Evolutionary conservation across 202 grass and related monocot genomes (phyloP), one percentile per base, ranked within the genome.

Genomic region (Saccharum hybrid): DNA sequence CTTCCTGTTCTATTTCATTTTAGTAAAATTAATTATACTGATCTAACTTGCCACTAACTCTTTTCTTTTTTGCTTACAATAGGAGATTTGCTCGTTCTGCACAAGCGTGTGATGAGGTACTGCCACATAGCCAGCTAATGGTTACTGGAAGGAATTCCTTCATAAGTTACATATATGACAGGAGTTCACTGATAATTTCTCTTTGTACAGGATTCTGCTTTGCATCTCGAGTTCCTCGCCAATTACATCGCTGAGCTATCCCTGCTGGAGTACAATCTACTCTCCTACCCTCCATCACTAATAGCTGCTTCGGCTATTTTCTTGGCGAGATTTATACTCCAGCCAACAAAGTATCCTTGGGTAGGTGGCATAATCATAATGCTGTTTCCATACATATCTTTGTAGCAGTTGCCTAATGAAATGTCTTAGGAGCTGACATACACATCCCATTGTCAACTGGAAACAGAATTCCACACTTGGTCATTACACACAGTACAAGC

Each of bases 71-170:
- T 82, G 16, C 46, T 71, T 85, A 81, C 51, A 74, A 74, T 54
- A 98, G 95, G 90, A 88, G 92, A 86, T 98, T 98, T 88, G 81
- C 88, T 42, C 90, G 85, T 72, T 91, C 84, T 85, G 95, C 95
- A 85, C 95, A 90, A 98, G 88, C 81, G 65, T 91, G 79, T 52
- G 85, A 90, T 78, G 86, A 91, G 92, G 95, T 98, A 87, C 76
- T 57, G 39, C 28, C 36, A 54, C 77, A 21, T 88, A 28, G 11
- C 57, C 67, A 69, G 52, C 34, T 80, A 66, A 16, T 68, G 54
- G 39, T 71, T 64, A 61, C 36, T 22, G 33, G 10, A 10, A 63
- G 2, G 22, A 77, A 31, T 74, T 88, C 1, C 15, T 16, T 66
- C 3, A 36, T 36, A 22, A 19, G 10, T 48, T 39, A 43, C 10